phyloP scores from a whole-genome alignment of 495 filamentous ascomycete species.

The Darksidea phi region DNA sequence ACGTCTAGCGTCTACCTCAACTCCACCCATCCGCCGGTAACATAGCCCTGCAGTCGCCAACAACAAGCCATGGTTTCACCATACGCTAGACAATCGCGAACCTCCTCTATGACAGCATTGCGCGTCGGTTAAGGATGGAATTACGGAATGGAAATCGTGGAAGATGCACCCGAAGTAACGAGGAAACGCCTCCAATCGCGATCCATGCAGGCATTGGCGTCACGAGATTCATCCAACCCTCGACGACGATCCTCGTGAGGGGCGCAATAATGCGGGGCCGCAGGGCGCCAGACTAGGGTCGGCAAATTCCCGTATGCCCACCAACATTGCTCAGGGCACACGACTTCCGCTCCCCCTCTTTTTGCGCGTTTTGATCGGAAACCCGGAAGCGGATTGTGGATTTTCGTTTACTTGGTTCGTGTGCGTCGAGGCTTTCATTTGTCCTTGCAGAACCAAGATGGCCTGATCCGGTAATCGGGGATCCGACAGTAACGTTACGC shows the following conservation, averaged over 20 bases:
- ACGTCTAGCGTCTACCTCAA: background rate
- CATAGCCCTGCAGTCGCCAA: background rate
- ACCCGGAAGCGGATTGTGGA: too few species aligned
- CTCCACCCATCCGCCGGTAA: background rate
- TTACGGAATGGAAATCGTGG: constrained; percentile 26
- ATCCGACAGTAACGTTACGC: too few species aligned
- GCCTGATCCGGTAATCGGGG: too few species aligned
- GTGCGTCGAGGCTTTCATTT: too few species aligned
- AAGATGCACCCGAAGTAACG: background rate
- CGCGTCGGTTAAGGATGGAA: background rate
- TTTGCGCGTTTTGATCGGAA: too few species aligned
- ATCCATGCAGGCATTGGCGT: constrained; percentile 3
- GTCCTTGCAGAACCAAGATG: too few species aligned
- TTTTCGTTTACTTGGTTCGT: too few species aligned
- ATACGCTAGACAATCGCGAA: background rate
- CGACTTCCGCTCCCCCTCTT: too few species aligned
- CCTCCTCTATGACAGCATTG: constrained; percentile 15
- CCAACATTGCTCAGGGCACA: too few species aligned
- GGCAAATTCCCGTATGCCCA: background rate
- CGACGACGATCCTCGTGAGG: constrained; percentile 15
- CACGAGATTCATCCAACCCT: constrained; percentile 14
- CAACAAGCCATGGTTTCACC: background rate
- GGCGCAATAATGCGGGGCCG: constrained; percentile 1
- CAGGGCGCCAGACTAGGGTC: background rate
- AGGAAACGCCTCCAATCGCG: background rate